A percentile compares a stretch with the other conserved stretches of the same genome.
phyloP scores from a whole-genome alignment of 106 monocot species.

The Dioscorea alata region DNA sequence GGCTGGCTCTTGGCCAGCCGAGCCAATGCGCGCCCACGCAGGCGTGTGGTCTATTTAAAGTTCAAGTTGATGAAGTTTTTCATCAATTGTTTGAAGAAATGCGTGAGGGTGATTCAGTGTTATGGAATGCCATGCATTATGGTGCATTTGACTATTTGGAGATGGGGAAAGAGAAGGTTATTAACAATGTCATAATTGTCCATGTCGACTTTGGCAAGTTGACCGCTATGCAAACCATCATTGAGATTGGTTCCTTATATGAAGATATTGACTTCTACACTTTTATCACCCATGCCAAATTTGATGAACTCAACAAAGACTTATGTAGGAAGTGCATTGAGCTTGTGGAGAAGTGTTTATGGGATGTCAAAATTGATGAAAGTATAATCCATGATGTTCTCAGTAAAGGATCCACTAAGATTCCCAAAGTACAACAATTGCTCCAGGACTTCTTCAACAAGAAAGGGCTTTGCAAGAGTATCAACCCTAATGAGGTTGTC shows the following conservation, averaged over 20 bases:
- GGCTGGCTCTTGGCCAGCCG: too few species aligned
- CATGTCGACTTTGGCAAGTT: too few species aligned
- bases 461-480: constrained; percentile 76
- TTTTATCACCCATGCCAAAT: constrained; percentile 41
- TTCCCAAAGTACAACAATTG: constrained; percentile 72
- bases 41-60: too few species aligned
- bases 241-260: constrained; percentile 53
- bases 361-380: constrained; percentile 78
- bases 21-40: too few species aligned
- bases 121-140: too few species aligned
- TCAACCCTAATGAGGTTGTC: constrained; percentile 65
- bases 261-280: constrained; percentile 69
- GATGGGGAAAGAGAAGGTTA: too few species aligned
- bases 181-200: too few species aligned
- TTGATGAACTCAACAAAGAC: constrained; percentile 75
- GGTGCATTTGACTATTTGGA: too few species aligned
- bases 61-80: too few species aligned
- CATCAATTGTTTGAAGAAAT: too few species aligned
- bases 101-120: too few species aligned
- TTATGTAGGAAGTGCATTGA: constrained; percentile 78
- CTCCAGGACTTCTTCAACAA: constrained; percentile 74
- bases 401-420: constrained; percentile 60
- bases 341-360: constrained; percentile 64
- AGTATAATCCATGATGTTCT: constrained; percentile 54
- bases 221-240: constrained; percentile 66